Conservation (phyloP, 208 protist genomes). For the Borovskyia barvae region DNA sequence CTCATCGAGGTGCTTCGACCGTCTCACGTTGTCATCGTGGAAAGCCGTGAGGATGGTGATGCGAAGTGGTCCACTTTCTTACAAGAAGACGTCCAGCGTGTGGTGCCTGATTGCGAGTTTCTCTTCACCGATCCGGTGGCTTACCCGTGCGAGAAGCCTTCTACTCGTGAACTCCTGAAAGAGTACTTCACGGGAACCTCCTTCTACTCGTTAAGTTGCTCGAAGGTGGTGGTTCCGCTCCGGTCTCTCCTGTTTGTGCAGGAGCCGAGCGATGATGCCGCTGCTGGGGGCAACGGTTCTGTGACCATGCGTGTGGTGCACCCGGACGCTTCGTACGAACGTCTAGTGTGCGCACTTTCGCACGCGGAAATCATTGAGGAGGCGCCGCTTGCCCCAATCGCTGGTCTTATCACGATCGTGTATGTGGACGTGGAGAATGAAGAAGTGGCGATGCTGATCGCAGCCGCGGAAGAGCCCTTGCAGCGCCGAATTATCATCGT, state of each 20-base stretch:
- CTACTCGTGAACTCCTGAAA: constrained; percentile 24
- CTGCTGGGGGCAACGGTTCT: background rate
- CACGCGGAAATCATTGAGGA: constrained; percentile 78
- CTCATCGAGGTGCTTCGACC: constrained; percentile 67
- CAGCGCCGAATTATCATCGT: constrained; percentile 69
- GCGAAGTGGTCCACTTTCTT: constrained; percentile 70
- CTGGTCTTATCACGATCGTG: constrained; percentile 56
- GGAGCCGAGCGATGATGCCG: constrained; percentile 11
- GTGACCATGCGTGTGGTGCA: constrained; percentile 32
- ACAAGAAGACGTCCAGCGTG: constrained; percentile 75
- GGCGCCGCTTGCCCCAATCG: constrained; percentile 69
- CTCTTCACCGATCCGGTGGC: constrained; percentile 30
- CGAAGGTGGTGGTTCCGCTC: constrained; percentile 68
- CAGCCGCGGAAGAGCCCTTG: constrained; percentile 49
- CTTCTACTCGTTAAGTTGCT: constrained; percentile 54
- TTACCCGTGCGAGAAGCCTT: constrained; percentile 18
- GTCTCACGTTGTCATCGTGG: constrained; percentile 74
- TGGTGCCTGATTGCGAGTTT: constrained; percentile 73
- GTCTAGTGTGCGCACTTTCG: constrained; percentile 72
- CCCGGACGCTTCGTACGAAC: constrained; percentile 19
- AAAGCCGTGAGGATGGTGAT: constrained; percentile 31
- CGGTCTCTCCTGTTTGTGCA: constrained; percentile 53
- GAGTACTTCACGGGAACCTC: constrained; percentile 76
- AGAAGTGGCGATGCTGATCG: constrained; percentile 68
- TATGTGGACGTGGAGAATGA: constrained; percentile 73